These are phyloP conservation scores for Sugiyamaella americana DNA, from an alignment of 805 yeast genomes.

Conservation along the genomic window DNA sequence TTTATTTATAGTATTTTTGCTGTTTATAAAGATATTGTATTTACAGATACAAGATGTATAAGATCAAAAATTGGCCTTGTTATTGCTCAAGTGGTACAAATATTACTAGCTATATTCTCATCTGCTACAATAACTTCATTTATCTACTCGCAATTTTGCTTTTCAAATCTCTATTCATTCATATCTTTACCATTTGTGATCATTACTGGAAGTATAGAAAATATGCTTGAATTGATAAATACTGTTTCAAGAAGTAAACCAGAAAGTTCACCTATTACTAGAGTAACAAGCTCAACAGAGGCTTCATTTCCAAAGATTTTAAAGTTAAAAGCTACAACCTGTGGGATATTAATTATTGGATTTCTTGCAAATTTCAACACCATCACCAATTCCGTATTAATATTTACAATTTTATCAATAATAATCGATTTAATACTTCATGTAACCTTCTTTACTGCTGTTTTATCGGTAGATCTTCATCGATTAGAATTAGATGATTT, in stretches of 20 bases:
- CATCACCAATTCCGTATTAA: constrained; percentile 26
- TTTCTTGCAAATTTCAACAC: constrained; percentile 1
- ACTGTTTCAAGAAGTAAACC: constrained; percentile 38
- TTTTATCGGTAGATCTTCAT: constrained; percentile 60
- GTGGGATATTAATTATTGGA: neutral
- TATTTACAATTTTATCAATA: constrained; percentile 45
- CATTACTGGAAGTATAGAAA: constrained; percentile 41
- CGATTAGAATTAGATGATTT: constrained; percentile 57
- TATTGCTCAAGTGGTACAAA: constrained; percentile 40
- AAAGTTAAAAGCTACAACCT: neutral
- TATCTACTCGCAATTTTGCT: constrained; percentile 29
- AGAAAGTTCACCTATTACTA: constrained; percentile 37
- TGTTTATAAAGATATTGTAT: constrained; percentile 34
- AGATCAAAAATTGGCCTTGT: constrained; percentile 44
- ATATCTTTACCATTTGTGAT: constrained; percentile 38
- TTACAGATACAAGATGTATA: constrained; percentile 39
- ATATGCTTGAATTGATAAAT: constrained; percentile 41
- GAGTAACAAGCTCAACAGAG: constrained; percentile 36
- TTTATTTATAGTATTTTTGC: constrained; percentile 28
- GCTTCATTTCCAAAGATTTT: constrained; percentile 37
- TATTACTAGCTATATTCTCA: constrained; percentile 36
- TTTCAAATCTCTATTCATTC: constrained; percentile 35
- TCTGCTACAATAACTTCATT: constrained; percentile 40
- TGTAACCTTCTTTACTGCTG: constrained; percentile 57
- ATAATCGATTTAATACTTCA: constrained; percentile 56